A percentile compares a stretch with the other conserved stretches of the same genome.
Conservation (phyloP, 768 basidiomycete species). For the Favolaschia claudopus region DNA sequence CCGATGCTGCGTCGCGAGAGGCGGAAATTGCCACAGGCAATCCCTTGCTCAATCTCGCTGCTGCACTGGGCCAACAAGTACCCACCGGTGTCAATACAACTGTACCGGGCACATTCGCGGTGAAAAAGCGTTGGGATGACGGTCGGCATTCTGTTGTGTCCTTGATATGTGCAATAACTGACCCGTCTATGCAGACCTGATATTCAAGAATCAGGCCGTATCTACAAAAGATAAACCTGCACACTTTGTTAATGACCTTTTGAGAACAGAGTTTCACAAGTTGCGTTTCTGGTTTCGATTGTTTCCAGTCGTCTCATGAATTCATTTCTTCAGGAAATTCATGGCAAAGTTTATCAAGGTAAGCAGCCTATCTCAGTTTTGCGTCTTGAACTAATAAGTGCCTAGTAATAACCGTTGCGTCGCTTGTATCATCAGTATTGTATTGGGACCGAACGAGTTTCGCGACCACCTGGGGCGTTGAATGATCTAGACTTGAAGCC, state of each 20-base stretch:
- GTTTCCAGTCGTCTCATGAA: constrained; percentile 7
- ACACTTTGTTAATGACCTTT: constrained; percentile 93
- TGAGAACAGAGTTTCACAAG: constrained; percentile 95
- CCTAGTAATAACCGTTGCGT: constrained; percentile 24
- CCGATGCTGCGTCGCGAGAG: constrained; percentile 69
- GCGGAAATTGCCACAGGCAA: constrained; percentile 87
- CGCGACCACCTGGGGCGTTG: no score
- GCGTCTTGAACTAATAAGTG: constrained; percentile 6
- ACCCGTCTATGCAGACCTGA: constrained; percentile 66
- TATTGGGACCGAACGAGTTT: no score
- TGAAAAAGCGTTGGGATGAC: constrained; percentile 95
- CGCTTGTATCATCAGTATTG: constrained; percentile 28
- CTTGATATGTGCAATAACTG: background rate
- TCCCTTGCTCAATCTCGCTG: constrained; percentile 89
- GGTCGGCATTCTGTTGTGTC: constrained; percentile 54
- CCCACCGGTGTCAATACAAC: constrained; percentile 75
- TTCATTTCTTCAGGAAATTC: constrained; percentile 69
- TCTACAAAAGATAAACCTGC: constrained; percentile 69
- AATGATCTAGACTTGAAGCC: no score
- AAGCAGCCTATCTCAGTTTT: constrained; percentile 16
- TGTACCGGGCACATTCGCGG: constrained; percentile 84
- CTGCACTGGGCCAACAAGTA: constrained; percentile 80
- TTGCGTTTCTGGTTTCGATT: constrained; percentile 46
- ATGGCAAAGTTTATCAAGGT: constrained; percentile 94
- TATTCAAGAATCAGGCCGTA: constrained; percentile 98